Percentiles rank a stretch among this genome's conserved stretches.
phyloP scores from a whole-genome alignment of 352 stramenopile species.

The Globisporangium paddicum region DNA sequence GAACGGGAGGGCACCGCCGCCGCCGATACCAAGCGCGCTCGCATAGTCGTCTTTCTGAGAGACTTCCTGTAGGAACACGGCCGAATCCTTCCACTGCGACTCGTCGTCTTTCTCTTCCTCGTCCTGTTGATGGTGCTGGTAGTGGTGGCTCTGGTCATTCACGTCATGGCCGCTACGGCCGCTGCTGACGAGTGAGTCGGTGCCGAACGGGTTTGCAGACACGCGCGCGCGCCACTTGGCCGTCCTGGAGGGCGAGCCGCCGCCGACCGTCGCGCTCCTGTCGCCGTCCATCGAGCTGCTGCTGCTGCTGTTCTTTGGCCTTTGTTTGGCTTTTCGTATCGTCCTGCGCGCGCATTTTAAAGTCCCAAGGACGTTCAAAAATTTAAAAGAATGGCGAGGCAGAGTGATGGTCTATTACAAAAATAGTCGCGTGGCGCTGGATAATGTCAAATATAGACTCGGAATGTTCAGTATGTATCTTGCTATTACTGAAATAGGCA shows the following conservation, averaged over 20 bases:
- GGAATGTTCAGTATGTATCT: no score
- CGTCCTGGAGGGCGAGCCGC: slow-evolving; percentile 6
- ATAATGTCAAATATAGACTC: no score
- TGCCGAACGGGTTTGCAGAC: slow-evolving; percentile 22
- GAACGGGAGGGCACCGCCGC: neutral
- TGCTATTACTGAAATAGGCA: neutral
- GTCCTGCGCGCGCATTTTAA: slow-evolving; percentile 3
- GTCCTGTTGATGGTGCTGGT: slow-evolving; percentile 2
- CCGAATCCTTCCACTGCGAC: slow-evolving; percentile 14
- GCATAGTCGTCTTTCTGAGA: neutral
- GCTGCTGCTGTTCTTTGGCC: neutral
- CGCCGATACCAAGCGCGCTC: slow-evolving; percentile 1
- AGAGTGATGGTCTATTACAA: neutral
- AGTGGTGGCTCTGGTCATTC: slow-evolving; percentile 6
- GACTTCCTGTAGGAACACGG: slow-evolving; percentile 12
- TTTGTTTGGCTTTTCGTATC: neutral
- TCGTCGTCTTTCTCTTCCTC: slow-evolving; percentile 11
- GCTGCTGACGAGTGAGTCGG: neutral
- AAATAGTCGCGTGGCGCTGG: no score
- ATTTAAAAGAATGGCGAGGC: slow-evolving; percentile 4
- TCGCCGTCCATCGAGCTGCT: neutral
- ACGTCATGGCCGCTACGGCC: slow-evolving; percentile 2
- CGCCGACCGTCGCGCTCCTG: neutral
- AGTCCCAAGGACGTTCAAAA: slow-evolving; percentile 8
- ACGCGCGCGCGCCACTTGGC: slow-evolving; percentile 27